These are phyloP conservation scores for Acanthamoeba pearcei DNA, from an alignment of 208 protist species.

Conservation along the genomic window DNA sequence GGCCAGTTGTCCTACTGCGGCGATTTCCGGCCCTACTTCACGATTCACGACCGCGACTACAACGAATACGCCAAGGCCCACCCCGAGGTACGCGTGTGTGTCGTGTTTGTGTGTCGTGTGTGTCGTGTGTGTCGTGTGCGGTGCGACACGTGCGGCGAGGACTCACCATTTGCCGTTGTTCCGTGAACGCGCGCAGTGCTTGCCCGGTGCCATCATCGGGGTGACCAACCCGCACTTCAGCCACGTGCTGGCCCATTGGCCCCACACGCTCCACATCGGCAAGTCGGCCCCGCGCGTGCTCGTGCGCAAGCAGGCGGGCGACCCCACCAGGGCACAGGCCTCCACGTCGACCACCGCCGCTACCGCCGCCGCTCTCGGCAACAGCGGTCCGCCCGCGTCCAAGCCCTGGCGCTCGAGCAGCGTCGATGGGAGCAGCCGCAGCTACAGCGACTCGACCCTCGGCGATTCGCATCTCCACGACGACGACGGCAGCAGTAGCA, in stretches of 20 bases:
- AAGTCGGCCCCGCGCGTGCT: constrained; percentile 5
- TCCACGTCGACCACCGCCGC: not conserved
- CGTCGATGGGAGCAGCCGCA: constrained; percentile 5
- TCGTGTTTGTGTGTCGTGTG: too few species aligned
- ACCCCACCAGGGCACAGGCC: not conserved
- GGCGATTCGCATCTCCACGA: not conserved
- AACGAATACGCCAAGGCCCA: constrained; percentile 54
- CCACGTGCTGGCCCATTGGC: constrained; percentile 35
- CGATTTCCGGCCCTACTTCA: constrained; percentile 69
- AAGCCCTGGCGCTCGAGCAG: not conserved
- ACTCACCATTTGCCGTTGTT: not conserved
- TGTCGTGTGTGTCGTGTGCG: too few species aligned
- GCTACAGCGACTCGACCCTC: constrained; percentile 32
- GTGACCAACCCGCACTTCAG: constrained; percentile 64
- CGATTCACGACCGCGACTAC: constrained; percentile 61
- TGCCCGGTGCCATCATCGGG: constrained; percentile 45
- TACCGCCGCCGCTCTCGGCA: too few species aligned
- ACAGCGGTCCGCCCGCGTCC: too few species aligned
- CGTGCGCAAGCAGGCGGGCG: not conserved
- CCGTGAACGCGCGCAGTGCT: not conserved
- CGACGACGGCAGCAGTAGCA: not conserved
- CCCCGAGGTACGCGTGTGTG: constrained; percentile 53
- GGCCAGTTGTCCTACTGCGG: not conserved
- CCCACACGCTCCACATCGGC: constrained; percentile 8
- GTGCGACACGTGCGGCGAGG: not conserved